Conservation (phyloP, 345 rosid species). For the Brassica rapa region DNA sequence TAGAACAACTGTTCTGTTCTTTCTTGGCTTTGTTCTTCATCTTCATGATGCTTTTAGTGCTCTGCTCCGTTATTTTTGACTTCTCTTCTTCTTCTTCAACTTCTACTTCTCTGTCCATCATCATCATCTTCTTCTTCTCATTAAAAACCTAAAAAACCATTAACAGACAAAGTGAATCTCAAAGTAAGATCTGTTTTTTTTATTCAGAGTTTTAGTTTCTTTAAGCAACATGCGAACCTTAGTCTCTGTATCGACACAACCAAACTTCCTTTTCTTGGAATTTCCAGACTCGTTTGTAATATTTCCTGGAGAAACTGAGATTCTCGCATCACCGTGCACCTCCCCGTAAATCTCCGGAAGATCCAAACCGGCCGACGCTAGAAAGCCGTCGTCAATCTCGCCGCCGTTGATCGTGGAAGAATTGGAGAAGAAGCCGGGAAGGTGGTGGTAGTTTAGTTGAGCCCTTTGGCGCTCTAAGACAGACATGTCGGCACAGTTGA, state of each 20-base stretch:
- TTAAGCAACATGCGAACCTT: slow-evolving; percentile 13
- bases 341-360: slow-evolving; percentile 22
- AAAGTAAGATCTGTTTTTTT: neutral
- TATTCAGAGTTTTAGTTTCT: neutral
- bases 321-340: neutral
- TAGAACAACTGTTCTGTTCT: slow-evolving; percentile 50
- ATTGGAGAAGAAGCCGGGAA: slow-evolving; percentile 39
- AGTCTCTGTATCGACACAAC: slow-evolving; percentile 7
- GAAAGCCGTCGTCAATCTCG: slow-evolving; percentile 32
- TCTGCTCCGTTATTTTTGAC: slow-evolving; percentile 17
- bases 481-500: slow-evolving; percentile 47
- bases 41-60: neutral
- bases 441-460: slow-evolving; percentile 42
- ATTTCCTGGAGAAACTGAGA: neutral
- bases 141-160: neutral
- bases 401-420: slow-evolving; percentile 18
- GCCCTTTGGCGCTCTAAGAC: slow-evolving; percentile 68
- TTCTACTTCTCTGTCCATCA: slow-evolving; percentile 1
- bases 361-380: slow-evolving; percentile 26
- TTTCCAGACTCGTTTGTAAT: slow-evolving; percentile 13
- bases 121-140: neutral
- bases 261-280: slow-evolving; percentile 4
- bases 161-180: neutral
- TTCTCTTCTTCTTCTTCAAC: slow-evolving; percentile 1
- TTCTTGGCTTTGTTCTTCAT: slow-evolving; percentile 19